A percentile compares a stretch with the other conserved stretches of the same genome.
Conservation (phyloP, 768 basidiomycete species). For the Boletus pseudo-olivaceus region DNA sequence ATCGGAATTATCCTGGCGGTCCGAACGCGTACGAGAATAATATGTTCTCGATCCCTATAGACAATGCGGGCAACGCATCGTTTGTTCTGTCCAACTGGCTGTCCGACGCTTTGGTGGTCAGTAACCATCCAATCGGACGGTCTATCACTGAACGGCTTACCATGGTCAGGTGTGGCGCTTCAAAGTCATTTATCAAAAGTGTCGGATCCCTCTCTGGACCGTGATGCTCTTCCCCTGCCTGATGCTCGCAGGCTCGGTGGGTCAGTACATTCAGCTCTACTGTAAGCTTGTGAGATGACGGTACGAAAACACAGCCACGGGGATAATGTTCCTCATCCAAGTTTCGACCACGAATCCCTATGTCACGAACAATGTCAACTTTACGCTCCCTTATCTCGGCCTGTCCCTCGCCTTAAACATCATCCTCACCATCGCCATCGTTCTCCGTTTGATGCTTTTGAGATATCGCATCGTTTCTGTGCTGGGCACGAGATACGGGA, state of each 20-base stretch:
- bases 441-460: conserved; percentile 23
- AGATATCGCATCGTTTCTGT: conserved; percentile 7
- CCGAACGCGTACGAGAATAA: conserved; percentile 22
- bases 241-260: conserved; percentile 8
- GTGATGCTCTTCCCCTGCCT: conserved; percentile 8
- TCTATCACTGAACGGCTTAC: not conserved
- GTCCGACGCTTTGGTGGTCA: conserved; percentile 19
- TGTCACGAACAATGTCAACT: conserved; percentile 9
- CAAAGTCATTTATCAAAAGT: conserved; percentile 14
- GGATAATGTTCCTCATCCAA: conserved; percentile 8
- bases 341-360: conserved; percentile 12
- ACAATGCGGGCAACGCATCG: conserved; percentile 6
- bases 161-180: conserved; percentile 13
- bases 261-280: not conserved
- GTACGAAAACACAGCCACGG: not conserved
- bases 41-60: conserved; percentile 21
- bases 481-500: conserved; percentile 23
- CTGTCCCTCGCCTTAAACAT: conserved; percentile 34
- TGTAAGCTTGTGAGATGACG: not conserved
- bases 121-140: not conserved
- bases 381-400: conserved; percentile 21
- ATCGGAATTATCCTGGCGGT: conserved; percentile 32
- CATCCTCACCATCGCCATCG: conserved; percentile 31
- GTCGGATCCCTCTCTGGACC: conserved; percentile 3
- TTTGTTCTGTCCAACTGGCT: conserved; percentile 14